A percentile compares a stretch with the other conserved stretches of the same genome.
phyloP scores from a whole-genome alignment of 805 yeast species.

The Monosporozyma aquatica region DNA sequence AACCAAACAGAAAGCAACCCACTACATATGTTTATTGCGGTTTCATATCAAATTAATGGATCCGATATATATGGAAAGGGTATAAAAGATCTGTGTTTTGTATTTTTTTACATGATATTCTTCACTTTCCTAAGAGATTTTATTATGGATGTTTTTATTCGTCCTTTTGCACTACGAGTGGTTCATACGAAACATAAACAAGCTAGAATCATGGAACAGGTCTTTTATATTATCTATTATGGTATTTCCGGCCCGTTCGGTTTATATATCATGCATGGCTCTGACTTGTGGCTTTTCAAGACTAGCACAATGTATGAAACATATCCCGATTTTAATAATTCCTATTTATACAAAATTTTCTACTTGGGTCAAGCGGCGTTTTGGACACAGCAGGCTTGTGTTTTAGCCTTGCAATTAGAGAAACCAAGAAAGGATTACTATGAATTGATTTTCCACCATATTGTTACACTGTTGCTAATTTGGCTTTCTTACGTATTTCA shows the following conservation, averaged over 20 bases:
- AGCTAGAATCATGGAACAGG: constrained; percentile 86
- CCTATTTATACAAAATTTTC: constrained; percentile 61
- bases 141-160: constrained; percentile 69
- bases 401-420: constrained; percentile 75
- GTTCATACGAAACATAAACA: constrained; percentile 43
- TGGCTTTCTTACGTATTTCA: constrained; percentile 86
- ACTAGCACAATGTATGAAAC: constrained; percentile 70
- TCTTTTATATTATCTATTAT: constrained; percentile 75
- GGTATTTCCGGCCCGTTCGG: constrained; percentile 80
- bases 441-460: constrained; percentile 88
- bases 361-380: constrained; percentile 91
- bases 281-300: constrained; percentile 84
- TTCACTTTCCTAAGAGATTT: constrained; percentile 91
- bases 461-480: constrained; percentile 81
- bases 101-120: constrained; percentile 69
- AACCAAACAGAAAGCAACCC: constrained; percentile 52
- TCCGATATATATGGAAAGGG: constrained; percentile 80
- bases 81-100: constrained; percentile 67
- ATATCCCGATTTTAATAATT: constrained; percentile 78
- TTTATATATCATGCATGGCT: constrained; percentile 71
- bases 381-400: constrained; percentile 93
- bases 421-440: constrained; percentile 90
- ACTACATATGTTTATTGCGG: constrained; percentile 51
- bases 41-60: constrained; percentile 55
- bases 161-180: constrained; percentile 59